These are phyloP conservation scores for Nicotiana tabacum DNA, from an alignment of 257 asterid genomes.

Conservation along the genomic window DNA sequence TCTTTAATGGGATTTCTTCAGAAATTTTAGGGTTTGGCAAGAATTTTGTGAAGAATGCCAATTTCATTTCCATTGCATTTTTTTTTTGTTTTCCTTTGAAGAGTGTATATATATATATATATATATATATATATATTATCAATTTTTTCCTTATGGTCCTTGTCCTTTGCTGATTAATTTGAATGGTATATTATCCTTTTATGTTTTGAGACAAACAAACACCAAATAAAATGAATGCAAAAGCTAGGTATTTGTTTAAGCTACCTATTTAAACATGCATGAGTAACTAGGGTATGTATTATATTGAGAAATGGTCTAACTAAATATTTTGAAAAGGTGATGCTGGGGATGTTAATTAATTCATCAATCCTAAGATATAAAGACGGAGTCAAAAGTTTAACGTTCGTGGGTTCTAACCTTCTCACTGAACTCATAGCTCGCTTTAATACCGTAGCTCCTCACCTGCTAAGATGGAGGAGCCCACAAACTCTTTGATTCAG, in stretches of 20 bases:
- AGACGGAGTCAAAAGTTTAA: too few species aligned
- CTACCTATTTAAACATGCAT: neutral
- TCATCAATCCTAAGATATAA: too few species aligned
- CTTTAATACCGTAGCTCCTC: too few species aligned
- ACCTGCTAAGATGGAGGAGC: too few species aligned
- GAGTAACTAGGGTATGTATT: neutral
- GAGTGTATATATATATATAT: neutral
- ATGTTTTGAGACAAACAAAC: neutral
- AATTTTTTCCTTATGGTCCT: neutral
- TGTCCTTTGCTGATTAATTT: too few species aligned
- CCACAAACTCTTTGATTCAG: too few species aligned
- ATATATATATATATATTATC: neutral
- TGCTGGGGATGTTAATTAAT: neutral
- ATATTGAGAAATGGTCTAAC: neutral
- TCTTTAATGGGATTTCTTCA: neutral
- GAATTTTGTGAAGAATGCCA: neutral
- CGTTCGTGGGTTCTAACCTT: too few species aligned
- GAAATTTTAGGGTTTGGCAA: constrained; percentile 25
- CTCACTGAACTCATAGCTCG: too few species aligned
- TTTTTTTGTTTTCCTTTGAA: neutral
- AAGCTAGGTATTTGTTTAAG: neutral
- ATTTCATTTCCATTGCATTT: neutral
- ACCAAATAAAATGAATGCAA: neutral
- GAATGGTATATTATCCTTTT: neutral
- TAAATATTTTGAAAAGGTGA: constrained; percentile 2